Percentiles rank a stretch among this genome's conserved stretches.
These are phyloP conservation scores for Pseudoperonospora humuli DNA, from an alignment of 352 stramenopile species.

Conservation along the genomic window DNA sequence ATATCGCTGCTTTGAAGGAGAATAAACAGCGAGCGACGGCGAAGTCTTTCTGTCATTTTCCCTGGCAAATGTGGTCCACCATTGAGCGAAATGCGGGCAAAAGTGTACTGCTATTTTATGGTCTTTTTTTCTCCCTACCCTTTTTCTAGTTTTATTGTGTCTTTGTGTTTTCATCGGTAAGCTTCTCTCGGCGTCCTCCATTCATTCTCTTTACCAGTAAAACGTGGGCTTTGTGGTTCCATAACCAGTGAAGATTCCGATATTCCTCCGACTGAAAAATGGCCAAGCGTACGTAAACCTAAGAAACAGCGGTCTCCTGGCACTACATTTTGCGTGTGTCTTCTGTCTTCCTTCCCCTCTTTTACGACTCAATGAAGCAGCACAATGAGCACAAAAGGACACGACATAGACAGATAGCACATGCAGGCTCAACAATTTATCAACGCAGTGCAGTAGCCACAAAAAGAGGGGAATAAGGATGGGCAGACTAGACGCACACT, in stretches of 20 bases:
- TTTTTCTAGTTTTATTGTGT: constrained; percentile 23
- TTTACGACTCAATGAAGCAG: not conserved
- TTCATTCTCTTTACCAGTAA: constrained; percentile 29
- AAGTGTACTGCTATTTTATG: not conserved
- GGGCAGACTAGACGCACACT: not conserved
- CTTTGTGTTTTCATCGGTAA: constrained; percentile 19
- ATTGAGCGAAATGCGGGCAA: too few relatives aligned
- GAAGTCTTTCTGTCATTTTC: constrained; percentile 65
- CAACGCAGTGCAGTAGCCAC: not conserved
- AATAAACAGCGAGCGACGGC: constrained; percentile 68
- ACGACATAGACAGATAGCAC: not conserved
- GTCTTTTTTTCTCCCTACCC: not conserved
- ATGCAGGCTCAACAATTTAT: not conserved
- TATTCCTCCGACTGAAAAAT: constrained; percentile 83
- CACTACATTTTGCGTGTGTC: not conserved
- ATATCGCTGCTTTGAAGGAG: constrained; percentile 61
- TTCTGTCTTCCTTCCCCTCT: not conserved
- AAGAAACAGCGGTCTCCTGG: not conserved
- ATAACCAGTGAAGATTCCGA: constrained; percentile 36
- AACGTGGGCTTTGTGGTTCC: not conserved
- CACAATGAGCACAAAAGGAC: not conserved
- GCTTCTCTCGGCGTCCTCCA: constrained; percentile 23
- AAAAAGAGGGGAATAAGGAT: not conserved
- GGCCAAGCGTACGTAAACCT: constrained; percentile 67
- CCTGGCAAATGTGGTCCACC: constrained; percentile 41